Evolutionary conservation across 139 green algal species (phyloP).

Genomic region (Nannochloris sp.): DNA sequence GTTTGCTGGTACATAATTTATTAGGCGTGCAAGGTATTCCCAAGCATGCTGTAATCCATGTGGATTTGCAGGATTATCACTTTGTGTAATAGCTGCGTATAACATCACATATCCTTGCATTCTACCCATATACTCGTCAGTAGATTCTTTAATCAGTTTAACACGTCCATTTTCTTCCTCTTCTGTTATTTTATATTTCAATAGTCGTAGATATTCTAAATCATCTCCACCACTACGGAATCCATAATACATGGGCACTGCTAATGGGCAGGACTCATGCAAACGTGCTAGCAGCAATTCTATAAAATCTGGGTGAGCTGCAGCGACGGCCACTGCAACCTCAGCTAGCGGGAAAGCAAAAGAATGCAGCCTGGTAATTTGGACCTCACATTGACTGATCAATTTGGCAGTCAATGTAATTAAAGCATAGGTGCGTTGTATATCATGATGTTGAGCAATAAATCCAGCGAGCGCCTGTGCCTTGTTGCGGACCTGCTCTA

Average conservation of each 20-base stretch:
- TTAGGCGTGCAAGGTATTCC: conserved; percentile 40
- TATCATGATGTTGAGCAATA: conserved; percentile 25
- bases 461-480: conserved; percentile 35
- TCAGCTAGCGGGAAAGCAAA: conserved; percentile 60
- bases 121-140: conserved; percentile 35
- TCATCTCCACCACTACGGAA: conserved; percentile 16
- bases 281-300: conserved; percentile 36
- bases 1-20: conserved; percentile 57
- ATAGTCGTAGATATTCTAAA: conserved; percentile 19
- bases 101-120: conserved; percentile 49
- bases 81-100: conserved; percentile 58
- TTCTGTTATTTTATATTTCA: conserved; percentile 35
- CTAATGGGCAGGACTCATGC: conserved; percentile 43
- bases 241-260: conserved; percentile 34
- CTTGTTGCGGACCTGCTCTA: conserved; percentile 48
- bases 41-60: conserved; percentile 47
- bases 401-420: conserved; percentile 55
- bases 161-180: conserved; percentile 17
- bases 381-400: conserved; percentile 48
- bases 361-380: conserved; percentile 43
- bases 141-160: conserved; percentile 17
- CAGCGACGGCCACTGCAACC: conserved; percentile 49
- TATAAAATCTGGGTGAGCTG: conserved; percentile 41
- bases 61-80: conserved; percentile 34
- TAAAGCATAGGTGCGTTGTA: conserved; percentile 33